Evolutionary conservation across 495 filamentous ascomycete species (phyloP), one percentile per base, ranked within the genome.

Genomic region (Hypoxylon fragiforme): DNA sequence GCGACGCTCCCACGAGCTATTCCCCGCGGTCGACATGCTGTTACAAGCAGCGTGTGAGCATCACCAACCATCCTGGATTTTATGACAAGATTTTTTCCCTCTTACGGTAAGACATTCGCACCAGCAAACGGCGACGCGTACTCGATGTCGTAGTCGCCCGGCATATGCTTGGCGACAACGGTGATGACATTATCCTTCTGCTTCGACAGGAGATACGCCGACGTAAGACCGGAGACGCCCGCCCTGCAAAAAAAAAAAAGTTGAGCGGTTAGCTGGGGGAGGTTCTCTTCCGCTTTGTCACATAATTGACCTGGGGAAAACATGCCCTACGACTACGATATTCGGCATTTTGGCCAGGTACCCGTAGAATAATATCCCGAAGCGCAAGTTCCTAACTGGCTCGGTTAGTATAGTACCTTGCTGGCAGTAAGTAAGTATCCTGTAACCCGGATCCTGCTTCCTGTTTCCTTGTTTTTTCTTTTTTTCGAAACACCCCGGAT

Each of bases 71-170:
- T n/a, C n/a, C n/a, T n/a, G n/a, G n/a, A n/a, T n/a, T n/a, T 28
- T n/a, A 18, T 5, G 15, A n/a, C 7, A 12, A 16, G 18, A 7
- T 7, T 26, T 6, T 3, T 20, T 20, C 16, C 11, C 16, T 58
- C 77, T 63, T 57, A 95, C 90, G 94, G 94, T 55, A 94, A 62
- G 54, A 86, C 92, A 67, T 97, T 96, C 30, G 94, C 95, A 40
- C 95, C 94, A 16, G 94, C 94, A 88, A 90, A 96, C 0, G 94
- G 94, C 13, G 89, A 95, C 2, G 90, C 85, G 69, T 97, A 98
- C 81, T 97, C 91, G 44, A 94, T 87, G 64, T 97, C 92, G 73
- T 96, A 96, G 75, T 98, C 94, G 28, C 94, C 94, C 0, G 94
- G 94, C 95, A 98, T 96, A 63, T 97, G 92, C 69, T 96, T 97